A percentile compares a stretch with the other conserved stretches of the same genome.
Conservation (phyloP, 768 basidiomycete species). For the Mycena haematopus region DNA sequence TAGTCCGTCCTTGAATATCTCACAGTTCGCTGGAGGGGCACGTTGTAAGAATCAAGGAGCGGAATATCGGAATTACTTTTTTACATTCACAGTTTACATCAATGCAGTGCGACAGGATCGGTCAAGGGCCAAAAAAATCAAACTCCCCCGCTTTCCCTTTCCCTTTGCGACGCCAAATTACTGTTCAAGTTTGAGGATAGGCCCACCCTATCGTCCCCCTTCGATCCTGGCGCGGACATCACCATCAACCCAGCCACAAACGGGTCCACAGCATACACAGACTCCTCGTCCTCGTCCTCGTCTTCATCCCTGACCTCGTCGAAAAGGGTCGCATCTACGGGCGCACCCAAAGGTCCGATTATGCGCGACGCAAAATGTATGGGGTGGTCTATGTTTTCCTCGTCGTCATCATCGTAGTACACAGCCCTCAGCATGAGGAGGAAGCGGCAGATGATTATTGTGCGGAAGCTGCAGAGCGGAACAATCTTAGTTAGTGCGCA, state of each 20-base stretch:
- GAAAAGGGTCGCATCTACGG: conserved; percentile 32
- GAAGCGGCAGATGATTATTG: conserved; percentile 43
- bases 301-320: conserved; percentile 19
- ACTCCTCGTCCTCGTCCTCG: conserved; percentile 31
- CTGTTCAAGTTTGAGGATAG: neutral
- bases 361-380: conserved; percentile 34
- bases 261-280: conserved; percentile 35
- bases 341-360: conserved; percentile 37
- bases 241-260: conserved; percentile 30
- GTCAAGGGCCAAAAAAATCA: neutral
- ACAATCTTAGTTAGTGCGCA: neutral
- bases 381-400: neutral
- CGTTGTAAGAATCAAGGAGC: no score
- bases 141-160: neutral
- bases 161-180: neutral
- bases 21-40: no score
- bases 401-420: conserved; percentile 32
- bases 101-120: no score
- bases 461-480: conserved; percentile 35
- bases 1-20: no score
- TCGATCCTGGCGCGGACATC: conserved; percentile 1
- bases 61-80: no score
- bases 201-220: neutral
- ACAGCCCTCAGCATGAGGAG: conserved; percentile 38
- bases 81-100: no score